These are phyloP conservation scores for Schrenkiella parvula DNA, from an alignment of 345 rosid species.

Conservation along the genomic window DNA sequence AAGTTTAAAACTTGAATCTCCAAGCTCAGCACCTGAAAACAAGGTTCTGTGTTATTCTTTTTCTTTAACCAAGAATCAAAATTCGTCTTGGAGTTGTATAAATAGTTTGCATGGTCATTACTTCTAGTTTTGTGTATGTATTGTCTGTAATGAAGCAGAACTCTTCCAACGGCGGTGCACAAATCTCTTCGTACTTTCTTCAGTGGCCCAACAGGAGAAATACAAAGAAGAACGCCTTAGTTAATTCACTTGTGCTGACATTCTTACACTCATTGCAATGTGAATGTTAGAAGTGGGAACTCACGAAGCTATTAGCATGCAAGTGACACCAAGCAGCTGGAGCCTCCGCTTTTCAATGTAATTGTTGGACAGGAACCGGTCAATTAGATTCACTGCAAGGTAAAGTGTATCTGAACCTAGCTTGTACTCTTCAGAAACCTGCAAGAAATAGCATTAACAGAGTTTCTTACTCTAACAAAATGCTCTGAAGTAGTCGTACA, in stretches of 20 bases:
- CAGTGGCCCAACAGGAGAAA: neutral
- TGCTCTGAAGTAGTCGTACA: neutral
- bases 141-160: constrained; percentile 90
- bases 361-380: constrained; percentile 58
- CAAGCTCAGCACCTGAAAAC: constrained; percentile 20
- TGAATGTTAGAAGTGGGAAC: constrained; percentile 18
- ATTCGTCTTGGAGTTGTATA: neutral
- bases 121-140: constrained; percentile 72
- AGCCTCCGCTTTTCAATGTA: constrained; percentile 59
- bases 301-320: constrained; percentile 91
- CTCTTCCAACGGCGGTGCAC: constrained; percentile 75
- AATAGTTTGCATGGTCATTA: constrained; percentile 9
- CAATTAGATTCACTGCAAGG: constrained; percentile 71
- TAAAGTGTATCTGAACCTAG: constrained; percentile 81
- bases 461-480: neutral
- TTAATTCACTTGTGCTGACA: neutral
- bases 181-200: constrained; percentile 87
- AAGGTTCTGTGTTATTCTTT: neutral
- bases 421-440: constrained; percentile 88
- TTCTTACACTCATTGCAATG: neutral
- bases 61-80: neutral
- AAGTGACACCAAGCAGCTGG: constrained; percentile 84
- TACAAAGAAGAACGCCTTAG: constrained; percentile 8
- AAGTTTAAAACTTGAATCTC: constrained; percentile 19
- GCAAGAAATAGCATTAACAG: constrained; percentile 6